A percentile compares a stretch with the other conserved stretches of the same genome.
Evolutionary conservation across 2,329 filamentous ascomycete genomes (phyloP).

Genomic region (Exophiala mesophila): DNA sequence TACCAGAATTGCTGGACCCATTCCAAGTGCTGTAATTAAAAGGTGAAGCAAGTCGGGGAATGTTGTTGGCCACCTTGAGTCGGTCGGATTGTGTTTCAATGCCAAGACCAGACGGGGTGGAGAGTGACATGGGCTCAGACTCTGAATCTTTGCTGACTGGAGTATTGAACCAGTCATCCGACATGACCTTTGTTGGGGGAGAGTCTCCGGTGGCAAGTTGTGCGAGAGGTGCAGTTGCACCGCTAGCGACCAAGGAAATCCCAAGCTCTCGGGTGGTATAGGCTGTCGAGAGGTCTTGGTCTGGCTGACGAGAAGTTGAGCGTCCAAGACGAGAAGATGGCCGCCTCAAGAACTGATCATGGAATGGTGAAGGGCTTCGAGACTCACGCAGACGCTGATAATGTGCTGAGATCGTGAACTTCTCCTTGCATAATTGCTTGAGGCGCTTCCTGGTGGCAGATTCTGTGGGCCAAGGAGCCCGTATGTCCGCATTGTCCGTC

Average conservation of each 20-base stretch:
- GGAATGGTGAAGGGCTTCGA: constrained; percentile 57
- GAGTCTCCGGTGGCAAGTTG: constrained; percentile 32
- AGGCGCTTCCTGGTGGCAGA: constrained; percentile 55
- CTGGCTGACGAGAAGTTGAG: constrained; percentile 20
- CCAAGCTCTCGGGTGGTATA: constrained; percentile 43
- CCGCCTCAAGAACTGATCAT: constrained; percentile 33
- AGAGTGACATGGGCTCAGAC: constrained; percentile 15
- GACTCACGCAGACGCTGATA: constrained; percentile 59
- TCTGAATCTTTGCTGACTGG: constrained; percentile 24
- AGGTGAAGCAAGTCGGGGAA: constrained; percentile 45
- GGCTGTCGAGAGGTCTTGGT: constrained; percentile 27
- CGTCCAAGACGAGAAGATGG: constrained; percentile 26
- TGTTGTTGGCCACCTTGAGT: constrained; percentile 23
- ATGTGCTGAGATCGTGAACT: constrained; percentile 58
- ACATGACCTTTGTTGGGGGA: constrained; percentile 23
- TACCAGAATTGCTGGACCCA: constrained; percentile 35
- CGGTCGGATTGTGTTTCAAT: constrained; percentile 21
- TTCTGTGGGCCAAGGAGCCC: constrained; percentile 52
- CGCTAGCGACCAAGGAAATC: constrained; percentile 40
- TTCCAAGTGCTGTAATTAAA: constrained; percentile 47
- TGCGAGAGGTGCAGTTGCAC: constrained; percentile 35
- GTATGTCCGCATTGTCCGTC: constrained; percentile 25
- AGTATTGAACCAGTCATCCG: constrained; percentile 36
- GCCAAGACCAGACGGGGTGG: constrained; percentile 21
- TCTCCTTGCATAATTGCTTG: constrained; percentile 56